Evolutionary conservation across 129 eudicot species (phyloP), one percentile per base, ranked within the genome.

Genomic region (Sambucus nigra): DNA sequence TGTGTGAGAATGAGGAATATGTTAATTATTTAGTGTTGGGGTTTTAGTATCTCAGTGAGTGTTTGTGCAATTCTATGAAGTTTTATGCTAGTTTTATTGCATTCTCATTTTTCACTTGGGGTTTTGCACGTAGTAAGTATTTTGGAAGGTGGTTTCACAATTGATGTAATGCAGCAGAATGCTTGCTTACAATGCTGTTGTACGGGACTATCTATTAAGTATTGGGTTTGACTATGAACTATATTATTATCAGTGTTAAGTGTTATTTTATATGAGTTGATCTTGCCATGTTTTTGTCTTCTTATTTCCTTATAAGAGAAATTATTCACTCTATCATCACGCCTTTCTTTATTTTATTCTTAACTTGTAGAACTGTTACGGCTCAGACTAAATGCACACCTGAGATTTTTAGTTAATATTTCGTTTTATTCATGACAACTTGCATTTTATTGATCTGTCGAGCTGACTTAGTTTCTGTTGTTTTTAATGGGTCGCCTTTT

Each of bases 21-120:
- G 29, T 31, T 57, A 22, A 44, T 42, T 17, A 47, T 59, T 25
- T 61, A 60, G 67, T 61, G 62, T 44, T 60, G 60, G 74, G 55
- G 68, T 53, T 60, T 59, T 46, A 31, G 48, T 45, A 7, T 15
- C 19, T n/a, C n/a, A n/a, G n/a, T 18, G 12, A 57, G 62, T 24
- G 62, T 29, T 47, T 29, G 38, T 28, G 21, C 44, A 54, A 44
- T 46, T 21, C 44, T 32, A 24, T 51, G 61, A 63, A 21, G 22
- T 51, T 50, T 59, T n/a, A 42, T n/a, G 24, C 15, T 61, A 26
- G 61, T 23, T 20, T 41, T 52, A 10, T 4, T 14, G 0, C 31
- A 5, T 35, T 56, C 11, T 60, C 31, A 31, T 26, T 22, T n/a
- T 42, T 52, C 45, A 19, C 23, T 26, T 6, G 42, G 35, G 48